phyloP scores from a whole-genome alignment of 495 filamentous ascomycete species.

The Aspergillus bertholletiae region DNA sequence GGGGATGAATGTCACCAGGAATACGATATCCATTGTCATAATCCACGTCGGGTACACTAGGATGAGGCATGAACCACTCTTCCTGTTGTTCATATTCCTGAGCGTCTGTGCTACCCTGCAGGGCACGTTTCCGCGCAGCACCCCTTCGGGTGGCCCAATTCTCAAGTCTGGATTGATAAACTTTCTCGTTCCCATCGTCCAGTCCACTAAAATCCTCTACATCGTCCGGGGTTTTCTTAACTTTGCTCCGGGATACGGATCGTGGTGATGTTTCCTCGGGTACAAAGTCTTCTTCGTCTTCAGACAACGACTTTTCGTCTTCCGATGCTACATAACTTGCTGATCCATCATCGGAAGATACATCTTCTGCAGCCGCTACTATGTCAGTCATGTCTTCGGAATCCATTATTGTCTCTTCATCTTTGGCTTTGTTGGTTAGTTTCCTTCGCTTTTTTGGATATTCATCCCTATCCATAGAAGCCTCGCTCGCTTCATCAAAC shows the following conservation, averaged over 20 bases:
- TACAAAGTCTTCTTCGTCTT: slow-evolving; percentile 35
- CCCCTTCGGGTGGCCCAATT: slow-evolving; percentile 71
- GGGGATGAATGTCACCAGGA: slow-evolving; percentile 87
- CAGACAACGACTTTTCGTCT: slow-evolving; percentile 26
- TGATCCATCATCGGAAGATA: slow-evolving; percentile 42
- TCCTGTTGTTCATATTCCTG: slow-evolving; percentile 30
- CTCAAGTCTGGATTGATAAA: slow-evolving; percentile 74
- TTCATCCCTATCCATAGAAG: slow-evolving; percentile 14
- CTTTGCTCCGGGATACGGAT: slow-evolving; percentile 38
- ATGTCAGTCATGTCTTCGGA: slow-evolving; percentile 16
- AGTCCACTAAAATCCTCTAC: slow-evolving; percentile 69
- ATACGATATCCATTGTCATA: slow-evolving; percentile 73
- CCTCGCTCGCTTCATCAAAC: slow-evolving; percentile 39
- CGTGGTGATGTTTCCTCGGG: slow-evolving; percentile 20
- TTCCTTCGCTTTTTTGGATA: slow-evolving; percentile 41
- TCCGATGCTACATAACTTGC: slow-evolving; percentile 36
- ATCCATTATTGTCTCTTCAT: background rate
- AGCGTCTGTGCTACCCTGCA: slow-evolving; percentile 13
- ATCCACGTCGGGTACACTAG: slow-evolving; percentile 66
- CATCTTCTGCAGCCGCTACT: slow-evolving; percentile 37
- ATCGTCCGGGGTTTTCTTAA: slow-evolving; percentile 38
- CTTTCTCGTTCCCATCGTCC: slow-evolving; percentile 86
- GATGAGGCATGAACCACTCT: slow-evolving; percentile 87
- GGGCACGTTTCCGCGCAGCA: slow-evolving; percentile 55
- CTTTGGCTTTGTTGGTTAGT: slow-evolving; percentile 15